Evolutionary conservation across 2,329 filamentous ascomycete species (phyloP).

Genomic region (Fusarium setosum): DNA sequence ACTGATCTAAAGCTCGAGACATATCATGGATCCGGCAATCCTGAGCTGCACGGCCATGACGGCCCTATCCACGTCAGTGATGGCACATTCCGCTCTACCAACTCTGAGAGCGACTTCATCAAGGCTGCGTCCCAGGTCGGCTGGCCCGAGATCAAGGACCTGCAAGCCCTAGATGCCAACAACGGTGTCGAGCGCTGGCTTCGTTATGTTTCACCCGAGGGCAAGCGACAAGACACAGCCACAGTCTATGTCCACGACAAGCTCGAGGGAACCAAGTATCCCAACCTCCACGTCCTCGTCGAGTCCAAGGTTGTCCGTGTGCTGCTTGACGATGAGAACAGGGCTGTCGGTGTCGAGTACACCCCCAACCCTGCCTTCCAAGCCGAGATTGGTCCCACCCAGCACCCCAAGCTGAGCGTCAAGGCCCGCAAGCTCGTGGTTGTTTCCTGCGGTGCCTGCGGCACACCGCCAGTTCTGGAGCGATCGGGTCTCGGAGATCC

Average conservation of each 20-base stretch:
- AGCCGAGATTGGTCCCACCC: constrained; percentile 8
- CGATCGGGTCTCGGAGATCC: constrained; percentile 70
- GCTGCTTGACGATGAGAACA: constrained; percentile 61
- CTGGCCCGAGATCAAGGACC: constrained; percentile 62
- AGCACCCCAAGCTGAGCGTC: constrained; percentile 27
- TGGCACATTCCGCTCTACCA: constrained; percentile 56
- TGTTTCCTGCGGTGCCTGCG: constrained; percentile 58
- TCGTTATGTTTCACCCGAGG: constrained; percentile 58
- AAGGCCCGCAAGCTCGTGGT: constrained; percentile 46
- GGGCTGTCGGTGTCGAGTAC: constrained; percentile 70
- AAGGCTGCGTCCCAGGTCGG: constrained; percentile 59
- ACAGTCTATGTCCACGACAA: constrained; percentile 56
- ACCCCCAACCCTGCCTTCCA: constrained; percentile 53
- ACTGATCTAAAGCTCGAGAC: constrained; percentile 59
- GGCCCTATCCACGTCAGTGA: constrained; percentile 68
- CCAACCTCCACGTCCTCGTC: constrained; percentile 69
- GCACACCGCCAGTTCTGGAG: constrained; percentile 68
- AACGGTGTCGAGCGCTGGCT: constrained; percentile 46
- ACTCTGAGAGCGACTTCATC: constrained; percentile 61
- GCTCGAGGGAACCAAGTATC: constrained; percentile 52
- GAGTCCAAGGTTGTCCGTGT: constrained; percentile 67
- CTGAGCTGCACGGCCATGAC: constrained; percentile 60
- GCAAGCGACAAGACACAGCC: constrained; percentile 68
- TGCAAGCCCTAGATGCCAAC: constrained; percentile 60
- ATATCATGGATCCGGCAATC: constrained; percentile 59